Evolutionary conservation across 805 yeast genomes (phyloP), one percentile per base, ranked within the genome.

Genomic region (Cyberlindnera meyerae): DNA sequence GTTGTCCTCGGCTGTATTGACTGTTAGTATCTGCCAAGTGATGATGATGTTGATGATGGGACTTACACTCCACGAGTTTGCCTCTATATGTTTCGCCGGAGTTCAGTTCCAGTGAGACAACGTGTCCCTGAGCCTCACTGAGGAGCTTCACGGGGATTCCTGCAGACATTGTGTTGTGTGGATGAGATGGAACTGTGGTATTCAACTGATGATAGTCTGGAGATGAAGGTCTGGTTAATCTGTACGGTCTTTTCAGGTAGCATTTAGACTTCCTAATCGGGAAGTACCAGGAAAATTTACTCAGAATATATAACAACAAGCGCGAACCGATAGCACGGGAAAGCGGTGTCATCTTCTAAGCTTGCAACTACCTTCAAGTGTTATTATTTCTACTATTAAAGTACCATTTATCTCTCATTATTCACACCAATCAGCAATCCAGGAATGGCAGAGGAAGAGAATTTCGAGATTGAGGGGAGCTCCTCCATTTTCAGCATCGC

Each of bases 61-160:
- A 43, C 47, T 37, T 28, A 59, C 82, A 80, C 53, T 83, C 96
- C 4, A 82, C 57, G 31, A 90, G 70, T 55, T 82, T 87, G 2
- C 98, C 98, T 25, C 95, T 70, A 55, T 90, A 90, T 0, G 83
- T 75, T 45, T 83, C 89, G 2, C 97, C 97, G 1, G 88, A 78
- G 18, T 75, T 74, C 35, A 90, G 73, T 58, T 90, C 98, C 13
- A 90, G 58, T 1, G 94, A 77, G 8, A 90, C 79, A 4, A 78
- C 65, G 55, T 90, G 97, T 32, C 97, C 96, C 68, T 77, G 83
- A 8, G 96, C 84, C 61, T 89, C 98, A 55, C 77, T 83, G 33
- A 90, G 68, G 18, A 90, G 79, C 60, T 87, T 82, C 14, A 88
- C 79, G 2, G 97, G 97, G 24, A 87, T 76, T 26, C 88, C 83